phyloP scores from a whole-genome alignment of 768 basidiomycete species.

The Trametes villosa region DNA sequence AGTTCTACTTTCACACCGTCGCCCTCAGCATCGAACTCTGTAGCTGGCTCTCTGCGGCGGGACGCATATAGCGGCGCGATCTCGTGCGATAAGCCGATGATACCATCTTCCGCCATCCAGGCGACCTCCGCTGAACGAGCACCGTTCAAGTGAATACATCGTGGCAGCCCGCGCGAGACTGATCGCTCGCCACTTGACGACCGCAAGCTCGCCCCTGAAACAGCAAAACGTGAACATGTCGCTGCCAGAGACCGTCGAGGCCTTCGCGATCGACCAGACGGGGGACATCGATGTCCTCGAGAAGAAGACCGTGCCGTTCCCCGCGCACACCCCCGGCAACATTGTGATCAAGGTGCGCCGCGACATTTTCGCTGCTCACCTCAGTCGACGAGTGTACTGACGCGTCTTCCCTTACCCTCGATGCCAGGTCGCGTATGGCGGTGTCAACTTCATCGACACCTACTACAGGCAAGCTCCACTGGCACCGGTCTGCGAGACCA shows the following conservation, averaged over 20 bases:
- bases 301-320: slow-evolving; percentile 69
- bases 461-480: slow-evolving; percentile 71
- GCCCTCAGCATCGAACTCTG: neutral
- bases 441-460: slow-evolving; percentile 88
- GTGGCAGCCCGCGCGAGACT: slow-evolving; percentile 26
- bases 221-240: slow-evolving; percentile 42
- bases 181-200: slow-evolving; percentile 36
- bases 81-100: slow-evolving; percentile 24
- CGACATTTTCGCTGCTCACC: too few relatives aligned
- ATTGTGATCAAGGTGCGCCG: slow-evolving; percentile 51
- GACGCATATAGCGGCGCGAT: slow-evolving; percentile 1
- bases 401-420: too few relatives aligned
- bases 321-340: slow-evolving; percentile 61
- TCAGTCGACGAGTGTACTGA: neutral
- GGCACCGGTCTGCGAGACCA: neutral
- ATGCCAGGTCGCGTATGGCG: slow-evolving; percentile 79
- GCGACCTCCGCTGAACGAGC: neutral
- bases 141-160: neutral
- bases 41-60: neutral
- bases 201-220: neutral
- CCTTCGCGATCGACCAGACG: slow-evolving; percentile 70
- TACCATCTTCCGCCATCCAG: slow-evolving; percentile 21
- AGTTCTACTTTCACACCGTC: neutral
- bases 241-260: slow-evolving; percentile 65
- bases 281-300: slow-evolving; percentile 82